phyloP scores from a whole-genome alignment of 2,329 filamentous ascomycete genomes.

The Talaromyces verruculosus region DNA sequence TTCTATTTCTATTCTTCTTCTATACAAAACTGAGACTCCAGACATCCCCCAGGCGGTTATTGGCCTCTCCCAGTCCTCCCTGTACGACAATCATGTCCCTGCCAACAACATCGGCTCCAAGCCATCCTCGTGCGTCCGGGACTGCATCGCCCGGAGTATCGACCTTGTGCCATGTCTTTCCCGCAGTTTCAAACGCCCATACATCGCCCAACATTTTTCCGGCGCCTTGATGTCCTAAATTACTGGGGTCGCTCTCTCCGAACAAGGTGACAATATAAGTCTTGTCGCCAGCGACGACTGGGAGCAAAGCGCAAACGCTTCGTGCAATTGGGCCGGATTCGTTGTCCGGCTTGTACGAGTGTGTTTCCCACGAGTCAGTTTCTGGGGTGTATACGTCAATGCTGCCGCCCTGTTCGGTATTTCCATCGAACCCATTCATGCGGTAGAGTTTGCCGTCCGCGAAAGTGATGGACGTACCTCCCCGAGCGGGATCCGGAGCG shows the following conservation, averaged over 20 bases:
- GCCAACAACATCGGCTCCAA: slow-evolving; percentile 50
- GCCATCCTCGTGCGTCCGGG: slow-evolving; percentile 54
- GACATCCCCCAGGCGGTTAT: slow-evolving; percentile 52
- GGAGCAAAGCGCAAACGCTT: slow-evolving; percentile 52
- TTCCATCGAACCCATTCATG: slow-evolving; percentile 77
- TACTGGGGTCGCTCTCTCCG: slow-evolving; percentile 55
- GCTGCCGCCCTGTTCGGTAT: slow-evolving; percentile 66
- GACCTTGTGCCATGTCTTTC: slow-evolving; percentile 38
- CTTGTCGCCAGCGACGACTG: slow-evolving; percentile 39
- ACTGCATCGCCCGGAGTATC: slow-evolving; percentile 24
- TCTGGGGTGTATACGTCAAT: slow-evolving; percentile 61
- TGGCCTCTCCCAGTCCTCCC: slow-evolving; percentile 54
- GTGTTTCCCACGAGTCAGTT: slow-evolving; percentile 42
- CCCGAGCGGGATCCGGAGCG: slow-evolving; percentile 66
- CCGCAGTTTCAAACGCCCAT: slow-evolving; percentile 49
- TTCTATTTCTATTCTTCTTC: not conserved
- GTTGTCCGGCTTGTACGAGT: slow-evolving; percentile 42
- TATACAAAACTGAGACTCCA: slow-evolving; percentile 37
- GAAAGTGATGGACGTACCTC: slow-evolving; percentile 67
- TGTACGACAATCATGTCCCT: slow-evolving; percentile 46
- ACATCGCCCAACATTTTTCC: slow-evolving; percentile 57
- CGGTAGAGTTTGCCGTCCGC: slow-evolving; percentile 67
- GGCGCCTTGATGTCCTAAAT: slow-evolving; percentile 54
- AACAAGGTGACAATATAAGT: slow-evolving; percentile 52
- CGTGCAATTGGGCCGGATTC: slow-evolving; percentile 48